phyloP scores from a whole-genome alignment of 805 yeast species.

The Dipodascopsis uninucleata region DNA sequence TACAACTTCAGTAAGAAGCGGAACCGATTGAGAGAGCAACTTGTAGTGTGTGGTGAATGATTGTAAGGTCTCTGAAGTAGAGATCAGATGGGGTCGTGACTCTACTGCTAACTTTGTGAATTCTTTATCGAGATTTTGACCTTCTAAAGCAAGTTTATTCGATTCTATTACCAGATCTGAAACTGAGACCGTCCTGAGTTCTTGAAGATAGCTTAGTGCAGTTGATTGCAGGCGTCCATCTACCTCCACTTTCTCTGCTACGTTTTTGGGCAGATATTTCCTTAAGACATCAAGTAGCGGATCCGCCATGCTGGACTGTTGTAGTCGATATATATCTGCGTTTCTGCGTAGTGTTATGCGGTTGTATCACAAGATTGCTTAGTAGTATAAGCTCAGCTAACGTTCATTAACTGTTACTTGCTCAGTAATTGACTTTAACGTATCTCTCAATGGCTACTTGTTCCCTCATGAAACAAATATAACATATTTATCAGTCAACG shows the following conservation, averaged over 20 bases:
- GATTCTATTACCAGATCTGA: conserved; percentile 27
- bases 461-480: too few relatives aligned
- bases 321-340: neutral
- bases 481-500: too few relatives aligned
- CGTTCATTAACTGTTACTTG: too few relatives aligned
- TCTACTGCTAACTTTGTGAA: conserved; percentile 15
- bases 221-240: neutral
- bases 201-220: conserved; percentile 26
- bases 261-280: conserved; percentile 18
- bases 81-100: conserved; percentile 22
- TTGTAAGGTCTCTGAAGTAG: conserved; percentile 25
- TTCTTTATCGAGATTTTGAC: conserved; percentile 26
- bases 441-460: too few relatives aligned
- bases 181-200: conserved; percentile 29
- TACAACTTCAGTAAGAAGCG: conserved; percentile 13
- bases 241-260: neutral
- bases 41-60: conserved; percentile 25
- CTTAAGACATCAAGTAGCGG: conserved; percentile 29
- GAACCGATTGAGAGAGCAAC: conserved; percentile 27
- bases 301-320: conserved; percentile 19
- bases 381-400: too few relatives aligned
- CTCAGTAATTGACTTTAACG: too few relatives aligned
- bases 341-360: neutral
- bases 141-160: conserved; percentile 17
- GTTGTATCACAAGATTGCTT: too few relatives aligned